phyloP scores from a whole-genome alignment of 2,329 filamentous ascomycete genomes.

The Hymenoscyphus salicellus region DNA sequence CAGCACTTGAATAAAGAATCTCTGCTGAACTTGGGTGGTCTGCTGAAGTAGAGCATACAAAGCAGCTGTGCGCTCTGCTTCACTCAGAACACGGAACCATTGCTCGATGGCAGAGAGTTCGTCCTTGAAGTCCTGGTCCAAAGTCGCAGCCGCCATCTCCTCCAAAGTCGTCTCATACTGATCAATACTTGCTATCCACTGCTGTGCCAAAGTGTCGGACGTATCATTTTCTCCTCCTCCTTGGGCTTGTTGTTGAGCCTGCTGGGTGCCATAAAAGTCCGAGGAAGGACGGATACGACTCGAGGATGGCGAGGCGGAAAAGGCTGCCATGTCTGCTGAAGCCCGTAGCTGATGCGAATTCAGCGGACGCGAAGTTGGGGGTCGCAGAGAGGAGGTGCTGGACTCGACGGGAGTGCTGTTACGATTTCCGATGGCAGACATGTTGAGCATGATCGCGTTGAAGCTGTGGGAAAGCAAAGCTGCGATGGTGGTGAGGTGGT shows the following conservation, averaged over 20 bases:
- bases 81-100: conserved; percentile 97
- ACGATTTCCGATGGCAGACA: conserved; percentile 73
- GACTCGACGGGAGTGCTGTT: conserved; percentile 92
- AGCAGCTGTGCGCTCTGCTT: conserved; percentile 92
- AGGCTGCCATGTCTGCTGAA: conserved; percentile 91
- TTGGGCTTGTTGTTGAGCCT: conserved; percentile 60
- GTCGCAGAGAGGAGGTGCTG: conserved; percentile 75
- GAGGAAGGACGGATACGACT: conserved; percentile 89
- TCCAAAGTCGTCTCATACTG: conserved; percentile 98
- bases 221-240: conserved; percentile 68
- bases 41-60: conserved; percentile 94
- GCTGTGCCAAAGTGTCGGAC: conserved; percentile 89
- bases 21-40: conserved; percentile 97
- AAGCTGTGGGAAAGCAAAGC: conserved; percentile 21
- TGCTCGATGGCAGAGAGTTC: conserved; percentile 98
- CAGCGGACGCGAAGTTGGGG: conserved; percentile 73
- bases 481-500: conserved; percentile 20
- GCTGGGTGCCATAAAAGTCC: conserved; percentile 81
- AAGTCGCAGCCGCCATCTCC: conserved; percentile 97
- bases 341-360: conserved; percentile 84
- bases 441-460: conserved; percentile 48
- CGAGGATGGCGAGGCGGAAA: conserved; percentile 64
- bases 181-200: conserved; percentile 98
- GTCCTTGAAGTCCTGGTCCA: conserved; percentile 99
- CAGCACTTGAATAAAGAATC: conserved; percentile 97